Evolutionary conservation across 2,329 filamentous ascomycete species (phyloP).

Genomic region (Oidium heveae): DNA sequence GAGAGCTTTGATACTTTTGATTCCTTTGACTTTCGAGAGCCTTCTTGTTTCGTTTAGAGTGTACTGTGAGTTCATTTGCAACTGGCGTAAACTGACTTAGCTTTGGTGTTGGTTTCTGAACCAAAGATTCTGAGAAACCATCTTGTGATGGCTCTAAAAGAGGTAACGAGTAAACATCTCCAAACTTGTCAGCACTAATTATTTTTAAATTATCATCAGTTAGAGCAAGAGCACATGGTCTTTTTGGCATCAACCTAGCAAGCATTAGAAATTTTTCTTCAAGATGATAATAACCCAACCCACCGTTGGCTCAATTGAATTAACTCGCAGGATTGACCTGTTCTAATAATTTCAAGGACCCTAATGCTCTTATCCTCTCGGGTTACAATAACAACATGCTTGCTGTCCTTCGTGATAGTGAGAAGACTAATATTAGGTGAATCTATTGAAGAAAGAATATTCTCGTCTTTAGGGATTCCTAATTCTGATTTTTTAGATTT

Average conservation of each 20-base stretch:
- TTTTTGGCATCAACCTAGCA: constrained; percentile 54
- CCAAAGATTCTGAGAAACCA: constrained; percentile 4
- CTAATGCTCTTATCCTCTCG: constrained; percentile 80
- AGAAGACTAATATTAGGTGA: constrained; percentile 45
- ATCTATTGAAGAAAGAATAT: constrained; percentile 17
- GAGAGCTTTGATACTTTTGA: constrained; percentile 14
- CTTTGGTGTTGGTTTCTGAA: constrained; percentile 5
- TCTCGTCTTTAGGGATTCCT: constrained; percentile 5
- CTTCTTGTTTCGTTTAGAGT: constrained; percentile 35
- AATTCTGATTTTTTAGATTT: constrained; percentile 6
- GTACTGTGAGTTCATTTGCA: constrained; percentile 34
- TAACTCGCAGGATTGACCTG: constrained; percentile 20
- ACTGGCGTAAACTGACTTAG: constrained; percentile 20
- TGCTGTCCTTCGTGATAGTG: constrained; percentile 33
- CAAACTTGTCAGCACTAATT: constrained; percentile 79
- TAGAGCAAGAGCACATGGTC: constrained; percentile 52
- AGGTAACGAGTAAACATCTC: constrained; percentile 79
- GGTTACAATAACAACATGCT: constrained; percentile 52
- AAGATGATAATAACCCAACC: constrained; percentile 4
- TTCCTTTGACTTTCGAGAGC: constrained; percentile 33
- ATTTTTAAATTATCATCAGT: constrained; percentile 46
- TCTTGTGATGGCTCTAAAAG: constrained; percentile 21
- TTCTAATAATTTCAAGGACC: constrained; percentile 45
- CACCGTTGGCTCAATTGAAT: constrained; percentile 49
- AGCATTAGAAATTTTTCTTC: constrained; percentile 1